phyloP scores from a whole-genome alignment of 2,329 filamentous ascomycete genomes.

The Blumeria hordei region DNA sequence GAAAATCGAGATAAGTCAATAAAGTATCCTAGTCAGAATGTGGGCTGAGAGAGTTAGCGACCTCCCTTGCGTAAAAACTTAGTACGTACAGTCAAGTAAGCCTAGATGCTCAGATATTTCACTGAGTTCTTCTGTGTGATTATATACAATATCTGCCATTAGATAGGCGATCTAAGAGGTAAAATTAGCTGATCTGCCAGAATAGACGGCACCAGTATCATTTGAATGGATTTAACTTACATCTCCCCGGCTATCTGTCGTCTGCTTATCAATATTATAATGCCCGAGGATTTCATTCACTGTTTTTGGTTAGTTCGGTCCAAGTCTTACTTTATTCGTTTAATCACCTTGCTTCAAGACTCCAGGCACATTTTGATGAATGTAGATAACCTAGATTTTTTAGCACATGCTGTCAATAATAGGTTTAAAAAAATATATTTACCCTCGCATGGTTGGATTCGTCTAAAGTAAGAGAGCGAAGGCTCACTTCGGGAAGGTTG shows the following conservation, averaged over 20 bases:
- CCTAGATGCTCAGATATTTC: slow-evolving; percentile 68
- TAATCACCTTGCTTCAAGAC: slow-evolving; percentile 54
- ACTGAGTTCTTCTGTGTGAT: slow-evolving; percentile 60
- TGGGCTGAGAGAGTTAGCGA: slow-evolving; percentile 11
- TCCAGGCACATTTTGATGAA: slow-evolving; percentile 90
- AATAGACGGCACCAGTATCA: neutral
- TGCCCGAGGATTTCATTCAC: slow-evolving; percentile 88
- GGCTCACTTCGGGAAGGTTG: slow-evolving; percentile 84
- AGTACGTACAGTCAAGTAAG: slow-evolving; percentile 49
- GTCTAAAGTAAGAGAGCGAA: slow-evolving; percentile 74
- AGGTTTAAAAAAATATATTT: slow-evolving; percentile 4
- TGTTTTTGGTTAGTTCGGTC: slow-evolving; percentile 11
- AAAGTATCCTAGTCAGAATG: slow-evolving; percentile 17
- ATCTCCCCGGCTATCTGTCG: slow-evolving; percentile 83
- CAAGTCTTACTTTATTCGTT: no score
- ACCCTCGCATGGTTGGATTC: slow-evolving; percentile 73
- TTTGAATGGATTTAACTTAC: slow-evolving; percentile 20
- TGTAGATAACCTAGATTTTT: slow-evolving; percentile 49
- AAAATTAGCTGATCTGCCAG: slow-evolving; percentile 6
- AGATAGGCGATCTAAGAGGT: slow-evolving; percentile 52
- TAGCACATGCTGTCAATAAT: neutral
- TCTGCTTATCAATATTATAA: slow-evolving; percentile 98
- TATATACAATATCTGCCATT: slow-evolving; percentile 90
- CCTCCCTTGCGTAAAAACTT: no score
- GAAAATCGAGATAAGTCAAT: slow-evolving; percentile 8